Evolutionary conservation across 495 filamentous ascomycete species (phyloP), one percentile per base, ranked within the genome.

Genomic region (Annulohypoxylon bovei): DNA sequence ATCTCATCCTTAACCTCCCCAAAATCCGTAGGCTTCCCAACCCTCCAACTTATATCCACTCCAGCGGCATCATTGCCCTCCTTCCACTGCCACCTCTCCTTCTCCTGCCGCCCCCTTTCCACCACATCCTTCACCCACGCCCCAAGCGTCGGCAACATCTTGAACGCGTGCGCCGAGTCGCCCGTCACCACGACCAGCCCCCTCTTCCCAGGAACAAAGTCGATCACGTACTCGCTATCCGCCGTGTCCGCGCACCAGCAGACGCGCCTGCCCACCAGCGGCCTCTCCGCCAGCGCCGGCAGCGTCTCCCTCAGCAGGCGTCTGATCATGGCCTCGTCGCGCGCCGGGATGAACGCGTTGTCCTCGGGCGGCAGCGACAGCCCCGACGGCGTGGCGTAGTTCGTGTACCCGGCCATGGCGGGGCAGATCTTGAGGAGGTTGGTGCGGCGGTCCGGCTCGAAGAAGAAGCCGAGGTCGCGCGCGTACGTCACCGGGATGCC

Each of bases 211-310:
- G 87, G 87, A 18, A 87, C 81, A 54, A 81, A 85, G 59, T 88
- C 86, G 9, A 89, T 83, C 40, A 87, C 78, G 62, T 84, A 88
- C 16, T 88, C 81, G 27, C 84, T 84, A 70, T 88, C 86, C 25
- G 78, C 81, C 22, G 82, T 84, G 69, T 88, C 86, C 14, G 82
- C 83, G 74, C 84, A 87, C 86, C 87, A 90, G 65, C 87, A 90
- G 23, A 89, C 70, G 23, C 72, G 78, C 53, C 79, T 80, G 32
- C 78, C 67, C 16, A 86, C 81, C 18, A 88, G 69, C 12, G 83
- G 84, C n/a, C 84, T 70, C 23, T 85, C 79, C 6, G 82, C 81
- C 20, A 88, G 72, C 12, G 67, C 64, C 0, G 86, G 87, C 5
- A 88, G 69, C 20, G 84, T 84, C 47, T 89, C 78, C 27, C 72